Percentiles rank a stretch among this genome's conserved stretches.
These are phyloP conservation scores for Kwoniella dendrophila DNA, from an alignment of 768 basidiomycete species.

Conservation along the genomic window DNA sequence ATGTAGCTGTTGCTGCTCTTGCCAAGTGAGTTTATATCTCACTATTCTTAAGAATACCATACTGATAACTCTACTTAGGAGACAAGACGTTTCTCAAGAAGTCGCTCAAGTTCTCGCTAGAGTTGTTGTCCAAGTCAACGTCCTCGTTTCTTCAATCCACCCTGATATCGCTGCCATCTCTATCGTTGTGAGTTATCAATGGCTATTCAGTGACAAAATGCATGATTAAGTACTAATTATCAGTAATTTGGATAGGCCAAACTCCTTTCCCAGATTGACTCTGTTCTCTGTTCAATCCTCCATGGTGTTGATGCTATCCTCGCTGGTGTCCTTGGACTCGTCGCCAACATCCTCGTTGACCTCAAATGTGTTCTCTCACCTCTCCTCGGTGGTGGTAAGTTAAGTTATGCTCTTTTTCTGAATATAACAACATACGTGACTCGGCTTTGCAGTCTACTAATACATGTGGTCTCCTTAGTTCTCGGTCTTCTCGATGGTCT, in stretches of 20 bases:
- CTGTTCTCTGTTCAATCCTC: conserved; percentile 10
- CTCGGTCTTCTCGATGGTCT: conserved; percentile 20
- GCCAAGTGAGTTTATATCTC: conserved; percentile 20
- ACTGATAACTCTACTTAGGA: conserved; percentile 1
- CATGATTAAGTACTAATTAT: too few relatives aligned
- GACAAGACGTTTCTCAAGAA: conserved; percentile 11
- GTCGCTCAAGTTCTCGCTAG: conserved; percentile 19
- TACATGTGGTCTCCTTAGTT: background rate
- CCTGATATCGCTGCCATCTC: conserved; percentile 10
- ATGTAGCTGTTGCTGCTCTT: conserved; percentile 12
- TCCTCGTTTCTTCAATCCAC: conserved; percentile 9
- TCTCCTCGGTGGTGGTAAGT: conserved; percentile 18
- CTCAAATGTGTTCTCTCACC: conserved; percentile 12
- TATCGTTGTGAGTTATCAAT: conserved; percentile 15
- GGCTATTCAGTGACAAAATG: too few relatives aligned
- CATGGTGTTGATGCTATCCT: conserved; percentile 17
- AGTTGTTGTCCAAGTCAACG: conserved; percentile 14
- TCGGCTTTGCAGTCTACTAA: too few relatives aligned
- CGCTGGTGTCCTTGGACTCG: conserved; percentile 21
- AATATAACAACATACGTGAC: too few relatives aligned
- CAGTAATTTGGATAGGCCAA: background rate
- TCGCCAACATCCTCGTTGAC: conserved; percentile 12
- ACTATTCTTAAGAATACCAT: background rate
- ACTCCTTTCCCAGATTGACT: conserved; percentile 15
- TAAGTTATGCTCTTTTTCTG: background rate